Conservation (phyloP, 805 yeast genomes). For the Yarrowia phangngaensis region DNA sequence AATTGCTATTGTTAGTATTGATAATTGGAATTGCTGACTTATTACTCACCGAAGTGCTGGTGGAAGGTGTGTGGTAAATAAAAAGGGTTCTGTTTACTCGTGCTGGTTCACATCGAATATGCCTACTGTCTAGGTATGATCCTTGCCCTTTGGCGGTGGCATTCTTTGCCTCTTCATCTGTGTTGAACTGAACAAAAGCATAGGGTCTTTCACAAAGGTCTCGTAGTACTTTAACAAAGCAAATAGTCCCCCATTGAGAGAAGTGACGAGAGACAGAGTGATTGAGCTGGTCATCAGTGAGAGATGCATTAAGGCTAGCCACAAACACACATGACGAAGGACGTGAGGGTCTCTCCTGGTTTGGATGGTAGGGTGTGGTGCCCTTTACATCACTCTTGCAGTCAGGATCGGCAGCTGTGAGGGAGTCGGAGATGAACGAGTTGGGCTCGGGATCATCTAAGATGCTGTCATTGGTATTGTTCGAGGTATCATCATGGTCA, state of each 20-base stretch:
- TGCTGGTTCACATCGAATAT: conserved; percentile 84
- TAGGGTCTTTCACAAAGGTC: conserved; percentile 82
- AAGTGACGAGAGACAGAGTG: conserved; percentile 60
- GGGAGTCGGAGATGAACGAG: conserved; percentile 23
- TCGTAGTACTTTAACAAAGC: conserved; percentile 67
- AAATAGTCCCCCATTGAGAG: conserved; percentile 48
- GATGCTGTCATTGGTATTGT: conserved; percentile 2
- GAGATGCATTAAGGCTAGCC: conserved; percentile 66
- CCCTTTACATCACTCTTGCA: neutral
- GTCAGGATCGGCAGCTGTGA: conserved; percentile 23
- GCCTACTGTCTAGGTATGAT: conserved; percentile 64
- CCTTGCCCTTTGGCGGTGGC: conserved; percentile 72
- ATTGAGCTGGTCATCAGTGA: conserved; percentile 68
- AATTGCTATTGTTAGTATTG: conserved; percentile 34
- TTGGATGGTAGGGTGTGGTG: conserved; percentile 22
- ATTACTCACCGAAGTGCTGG: conserved; percentile 10
- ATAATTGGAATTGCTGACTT: too few species aligned
- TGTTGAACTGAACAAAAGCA: conserved; percentile 84
- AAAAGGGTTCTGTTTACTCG: conserved; percentile 84
- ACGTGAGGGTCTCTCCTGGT: conserved; percentile 36
- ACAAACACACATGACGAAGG: conserved; percentile 89
- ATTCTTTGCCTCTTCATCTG: conserved; percentile 60
- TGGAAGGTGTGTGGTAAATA: conserved; percentile 1
- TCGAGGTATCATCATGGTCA: conserved; percentile 11
- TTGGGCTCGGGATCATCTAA: conserved; percentile 20